Evolutionary conservation across 2,329 filamentous ascomycete species (phyloP).

Genomic region (Niveomyces coronatus): DNA sequence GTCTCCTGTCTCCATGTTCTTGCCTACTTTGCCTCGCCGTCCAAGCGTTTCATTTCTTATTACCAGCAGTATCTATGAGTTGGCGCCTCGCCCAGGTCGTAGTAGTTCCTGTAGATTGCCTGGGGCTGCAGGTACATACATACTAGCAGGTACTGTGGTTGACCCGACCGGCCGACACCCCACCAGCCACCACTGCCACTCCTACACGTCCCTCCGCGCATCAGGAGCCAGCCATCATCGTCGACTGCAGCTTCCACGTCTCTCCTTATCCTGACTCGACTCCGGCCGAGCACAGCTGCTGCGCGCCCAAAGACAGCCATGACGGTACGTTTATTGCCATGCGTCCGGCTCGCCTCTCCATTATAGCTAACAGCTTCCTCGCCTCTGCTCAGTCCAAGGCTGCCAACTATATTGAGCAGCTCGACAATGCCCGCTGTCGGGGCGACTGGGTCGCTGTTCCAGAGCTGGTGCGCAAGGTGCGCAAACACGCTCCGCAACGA

Average conservation of each 20-base stretch:
- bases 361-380: neutral
- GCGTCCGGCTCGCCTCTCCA: neutral
- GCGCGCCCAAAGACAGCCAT: slow-evolving; percentile 5
- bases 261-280: slow-evolving; percentile 4
- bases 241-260: slow-evolving; percentile 1
- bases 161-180: slow-evolving; percentile 3
- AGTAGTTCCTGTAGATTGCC: too few species aligned
- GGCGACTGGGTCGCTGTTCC: slow-evolving; percentile 79
- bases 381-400: slow-evolving; percentile 52
- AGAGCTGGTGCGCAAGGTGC: slow-evolving; percentile 84
- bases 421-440: slow-evolving; percentile 81
- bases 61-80: too few species aligned
- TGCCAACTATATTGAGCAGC: slow-evolving; percentile 65
- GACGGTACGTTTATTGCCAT: slow-evolving; percentile 6
- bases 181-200: neutral
- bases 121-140: too few species aligned
- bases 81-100: too few species aligned
- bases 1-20: too few species aligned
- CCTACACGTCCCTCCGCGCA: neutral
- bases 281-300: slow-evolving; percentile 3
- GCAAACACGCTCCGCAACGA: slow-evolving; percentile 81
- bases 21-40: too few species aligned
- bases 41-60: too few species aligned
- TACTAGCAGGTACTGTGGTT: slow-evolving; percentile 2
- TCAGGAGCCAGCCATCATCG: neutral